Conservation (phyloP, 2,329 filamentous ascomycete genomes). For the Elsinoe fawcettii region DNA sequence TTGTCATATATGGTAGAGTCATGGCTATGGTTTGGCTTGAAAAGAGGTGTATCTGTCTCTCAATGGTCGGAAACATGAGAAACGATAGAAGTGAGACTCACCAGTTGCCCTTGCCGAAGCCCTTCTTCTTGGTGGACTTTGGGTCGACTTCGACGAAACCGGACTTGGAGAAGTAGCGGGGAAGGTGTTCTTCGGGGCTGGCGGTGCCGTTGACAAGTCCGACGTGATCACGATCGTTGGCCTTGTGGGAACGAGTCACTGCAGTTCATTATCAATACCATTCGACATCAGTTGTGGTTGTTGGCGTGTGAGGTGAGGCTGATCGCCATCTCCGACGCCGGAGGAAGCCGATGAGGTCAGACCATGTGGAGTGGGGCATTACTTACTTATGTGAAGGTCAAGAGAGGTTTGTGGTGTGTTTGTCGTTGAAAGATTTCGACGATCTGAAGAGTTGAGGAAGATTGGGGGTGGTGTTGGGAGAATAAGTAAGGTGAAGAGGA, state of each 20-base stretch:
- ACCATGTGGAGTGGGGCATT: not conserved
- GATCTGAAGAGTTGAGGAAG: not conserved
- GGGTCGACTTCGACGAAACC: slow-evolving; percentile 76
- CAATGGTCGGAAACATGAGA: not conserved
- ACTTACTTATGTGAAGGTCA: slow-evolving; percentile 5
- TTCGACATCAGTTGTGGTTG: not conserved
- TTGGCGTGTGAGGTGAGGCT: not conserved
- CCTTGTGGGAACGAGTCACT: slow-evolving; percentile 99
- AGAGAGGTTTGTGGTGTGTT: not conserved
- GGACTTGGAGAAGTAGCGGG: slow-evolving; percentile 87
- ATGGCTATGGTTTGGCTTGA: too few relatives aligned
- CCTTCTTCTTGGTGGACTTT: slow-evolving; percentile 95
- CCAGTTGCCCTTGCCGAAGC: slow-evolving; percentile 90
- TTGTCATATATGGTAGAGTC: too few relatives aligned
- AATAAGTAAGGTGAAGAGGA: slow-evolving; percentile 8
- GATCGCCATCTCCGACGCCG: not conserved
- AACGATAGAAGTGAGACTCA: slow-evolving; percentile 41
- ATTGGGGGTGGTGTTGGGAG: not conserved
- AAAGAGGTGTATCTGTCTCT: too few relatives aligned
- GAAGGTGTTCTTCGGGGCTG: slow-evolving; percentile 62
- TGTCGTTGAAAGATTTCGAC: not conserved
- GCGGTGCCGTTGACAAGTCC: slow-evolving; percentile 68
- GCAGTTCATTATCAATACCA: slow-evolving; percentile 14
- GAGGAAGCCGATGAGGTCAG: not conserved
- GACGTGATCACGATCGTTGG: slow-evolving; percentile 85